These are phyloP conservation scores for Rhytidhysteron rufulum DNA, from an alignment of 2,329 filamentous ascomycete species.

Conservation along the genomic window DNA sequence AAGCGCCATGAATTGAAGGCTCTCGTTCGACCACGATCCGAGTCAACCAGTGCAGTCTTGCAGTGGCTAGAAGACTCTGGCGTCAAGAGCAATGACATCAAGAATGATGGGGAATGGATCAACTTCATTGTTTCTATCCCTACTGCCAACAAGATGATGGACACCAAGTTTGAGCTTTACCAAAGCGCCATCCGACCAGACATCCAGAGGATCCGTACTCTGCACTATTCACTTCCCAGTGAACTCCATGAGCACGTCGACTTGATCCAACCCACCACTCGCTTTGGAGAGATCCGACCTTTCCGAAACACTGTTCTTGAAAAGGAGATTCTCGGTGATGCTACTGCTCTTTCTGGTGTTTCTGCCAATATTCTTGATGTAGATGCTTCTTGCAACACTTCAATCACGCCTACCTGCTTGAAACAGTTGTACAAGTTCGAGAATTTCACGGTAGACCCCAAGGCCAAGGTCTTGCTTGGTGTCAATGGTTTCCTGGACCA, in stretches of 20 bases:
- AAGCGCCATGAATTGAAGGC: constrained; percentile 56
- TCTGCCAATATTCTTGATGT: constrained; percentile 13
- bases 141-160: constrained; percentile 54
- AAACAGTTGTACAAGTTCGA: constrained; percentile 44
- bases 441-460: constrained; percentile 38
- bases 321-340: constrained; percentile 9
- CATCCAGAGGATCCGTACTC: constrained; percentile 49
- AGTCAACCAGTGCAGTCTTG: constrained; percentile 48
- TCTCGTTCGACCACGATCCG: constrained; percentile 49
- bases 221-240: constrained; percentile 60
- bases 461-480: constrained; percentile 35
- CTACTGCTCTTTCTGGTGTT: constrained; percentile 7
- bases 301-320: constrained; percentile 37
- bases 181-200: constrained; percentile 42
- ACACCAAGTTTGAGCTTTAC: constrained; percentile 57
- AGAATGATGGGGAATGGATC: constrained; percentile 58
- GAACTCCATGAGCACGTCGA: constrained; percentile 53
- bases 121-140: constrained; percentile 52
- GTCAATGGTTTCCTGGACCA: constrained; percentile 48
- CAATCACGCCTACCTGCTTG: constrained; percentile 46
- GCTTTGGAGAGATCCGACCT: constrained; percentile 52
- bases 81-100: constrained; percentile 43
- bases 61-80: constrained; percentile 54
- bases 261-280: constrained; percentile 63
- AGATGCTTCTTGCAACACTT: constrained; percentile 38